These are phyloP conservation scores for Nymphaea colorata DNA, from an alignment of 164 flowering plant species.

Conservation along the genomic window DNA sequence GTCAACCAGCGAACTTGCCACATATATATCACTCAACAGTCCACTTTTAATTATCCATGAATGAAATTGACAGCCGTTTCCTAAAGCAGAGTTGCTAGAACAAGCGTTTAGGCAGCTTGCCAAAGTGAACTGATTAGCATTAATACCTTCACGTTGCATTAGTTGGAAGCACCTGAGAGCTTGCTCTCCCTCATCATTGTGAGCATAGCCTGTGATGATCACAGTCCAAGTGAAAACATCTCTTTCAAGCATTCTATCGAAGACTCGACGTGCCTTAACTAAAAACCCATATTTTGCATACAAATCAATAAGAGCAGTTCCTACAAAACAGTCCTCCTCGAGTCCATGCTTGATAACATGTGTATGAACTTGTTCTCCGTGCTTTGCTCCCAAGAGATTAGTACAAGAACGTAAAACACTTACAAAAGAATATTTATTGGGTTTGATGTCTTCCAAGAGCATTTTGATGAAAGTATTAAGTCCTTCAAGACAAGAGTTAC, in stretches of 20 bases:
- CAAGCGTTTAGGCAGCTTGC: constrained; percentile 42
- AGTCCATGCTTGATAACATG: constrained; percentile 21
- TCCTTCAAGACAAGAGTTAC: constrained; percentile 18
- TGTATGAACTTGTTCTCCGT: constrained; percentile 30
- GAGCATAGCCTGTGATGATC: constrained; percentile 27
- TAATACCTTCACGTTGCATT: constrained; percentile 39
- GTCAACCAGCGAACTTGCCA: constrained; percentile 36
- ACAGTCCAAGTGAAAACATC: constrained; percentile 33
- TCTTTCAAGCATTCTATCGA: constrained; percentile 14
- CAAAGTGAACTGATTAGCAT: constrained; percentile 39
- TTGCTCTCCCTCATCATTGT: constrained; percentile 30
- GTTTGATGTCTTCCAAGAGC: constrained; percentile 28
- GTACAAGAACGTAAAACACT: constrained; percentile 26
- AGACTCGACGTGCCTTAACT: constrained; percentile 15
- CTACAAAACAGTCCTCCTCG: constrained; percentile 19
- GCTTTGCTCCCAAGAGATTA: constrained; percentile 4
- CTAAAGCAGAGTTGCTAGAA: constrained; percentile 27
- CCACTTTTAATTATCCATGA: constrained; percentile 32
- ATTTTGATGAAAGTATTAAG: constrained; percentile 23
- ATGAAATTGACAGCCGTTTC: constrained; percentile 36
- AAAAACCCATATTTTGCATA: constrained; percentile 26
- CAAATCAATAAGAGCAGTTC: constrained; percentile 29
- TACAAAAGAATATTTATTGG: constrained; percentile 32
- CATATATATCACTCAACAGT: constrained; percentile 22
- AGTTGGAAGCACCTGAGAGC: constrained; percentile 23